A percentile compares a stretch with the other conserved stretches of the same genome.
Evolutionary conservation across 208 protist species (phyloP).

Genomic region (Phytomonas sp.): DNA sequence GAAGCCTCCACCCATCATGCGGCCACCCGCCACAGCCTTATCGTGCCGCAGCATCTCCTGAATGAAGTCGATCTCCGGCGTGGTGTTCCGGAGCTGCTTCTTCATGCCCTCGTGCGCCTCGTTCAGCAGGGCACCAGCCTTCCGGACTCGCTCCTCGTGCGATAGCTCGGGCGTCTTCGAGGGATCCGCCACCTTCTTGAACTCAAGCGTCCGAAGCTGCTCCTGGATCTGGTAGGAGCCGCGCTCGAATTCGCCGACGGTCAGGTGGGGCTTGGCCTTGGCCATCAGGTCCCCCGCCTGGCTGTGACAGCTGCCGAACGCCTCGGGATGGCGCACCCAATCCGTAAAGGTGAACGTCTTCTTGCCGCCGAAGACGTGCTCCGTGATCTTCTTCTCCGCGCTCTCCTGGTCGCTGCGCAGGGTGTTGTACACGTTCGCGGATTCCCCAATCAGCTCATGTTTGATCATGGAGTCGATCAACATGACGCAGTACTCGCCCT

Average conservation of each 20-base stretch:
- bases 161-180: slow-evolving; percentile 15
- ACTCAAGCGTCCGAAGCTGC: slow-evolving; percentile 54
- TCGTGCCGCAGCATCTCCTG: slow-evolving; percentile 49
- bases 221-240: slow-evolving; percentile 63
- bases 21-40: slow-evolving; percentile 60
- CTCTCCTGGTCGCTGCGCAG: slow-evolving; percentile 62
- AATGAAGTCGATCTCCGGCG: slow-evolving; percentile 74
- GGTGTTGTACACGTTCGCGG: slow-evolving; percentile 46
- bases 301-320: slow-evolving; percentile 35
- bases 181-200: slow-evolving; percentile 23
- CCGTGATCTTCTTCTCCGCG: slow-evolving; percentile 56
- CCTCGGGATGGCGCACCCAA: slow-evolving; percentile 47
- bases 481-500: slow-evolving; percentile 43
- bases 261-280: slow-evolving; percentile 39
- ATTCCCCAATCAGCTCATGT: slow-evolving; percentile 49
- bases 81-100: slow-evolving; percentile 67
- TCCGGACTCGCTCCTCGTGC: slow-evolving; percentile 34
- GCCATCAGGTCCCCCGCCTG: slow-evolving; percentile 41
- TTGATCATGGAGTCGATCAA: slow-evolving; percentile 73
- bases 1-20: slow-evolving; percentile 89
- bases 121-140: slow-evolving; percentile 51
- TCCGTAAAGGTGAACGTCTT: slow-evolving; percentile 49
- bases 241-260: slow-evolving; percentile 43
- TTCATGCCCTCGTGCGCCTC: slow-evolving; percentile 58
- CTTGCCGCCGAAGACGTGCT: slow-evolving; percentile 27